These are phyloP conservation scores for Boletus subcaerulescens DNA, from an alignment of 768 basidiomycete genomes.

Conservation along the genomic window DNA sequence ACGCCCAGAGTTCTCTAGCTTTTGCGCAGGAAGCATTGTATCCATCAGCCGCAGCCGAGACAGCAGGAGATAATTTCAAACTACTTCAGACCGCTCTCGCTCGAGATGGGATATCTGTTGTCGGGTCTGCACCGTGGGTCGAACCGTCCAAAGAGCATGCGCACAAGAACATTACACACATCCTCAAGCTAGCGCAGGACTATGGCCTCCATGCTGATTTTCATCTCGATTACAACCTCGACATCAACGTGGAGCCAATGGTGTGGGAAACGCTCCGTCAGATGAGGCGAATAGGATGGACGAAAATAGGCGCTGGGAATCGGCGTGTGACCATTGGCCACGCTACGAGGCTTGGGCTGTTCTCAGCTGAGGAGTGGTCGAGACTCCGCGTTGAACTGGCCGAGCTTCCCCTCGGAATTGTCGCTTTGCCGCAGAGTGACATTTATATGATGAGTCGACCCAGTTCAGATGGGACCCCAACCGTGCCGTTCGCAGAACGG, in stretches of 20 bases:
- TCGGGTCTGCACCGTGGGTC: slow-evolving; percentile 67
- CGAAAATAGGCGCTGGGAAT: slow-evolving; percentile 27
- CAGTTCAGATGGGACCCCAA: slow-evolving; percentile 14
- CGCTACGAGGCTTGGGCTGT: slow-evolving; percentile 55
- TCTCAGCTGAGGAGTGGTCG: slow-evolving; percentile 46
- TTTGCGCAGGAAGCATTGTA: slow-evolving; percentile 65
- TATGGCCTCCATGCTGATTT: slow-evolving; percentile 51
- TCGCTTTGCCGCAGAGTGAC: slow-evolving; percentile 61
- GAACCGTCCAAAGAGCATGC: slow-evolving; percentile 49
- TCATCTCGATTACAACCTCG: slow-evolving; percentile 67
- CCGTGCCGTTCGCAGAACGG: slow-evolving; percentile 42
- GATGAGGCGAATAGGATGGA: slow-evolving; percentile 31
- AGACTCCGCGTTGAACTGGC: slow-evolving; percentile 35
- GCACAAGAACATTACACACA: slow-evolving; percentile 49
- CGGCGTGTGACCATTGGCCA: slow-evolving; percentile 54
- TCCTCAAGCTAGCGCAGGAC: slow-evolving; percentile 45
- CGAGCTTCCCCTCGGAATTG: slow-evolving; percentile 48
- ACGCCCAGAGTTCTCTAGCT: slow-evolving; percentile 31
- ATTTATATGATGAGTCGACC: slow-evolving; percentile 64
- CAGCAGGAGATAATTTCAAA: slow-evolving; percentile 43
- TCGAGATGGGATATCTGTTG: slow-evolving; percentile 42
- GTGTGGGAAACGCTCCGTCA: slow-evolving; percentile 52
- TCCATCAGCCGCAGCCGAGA: slow-evolving; percentile 28
- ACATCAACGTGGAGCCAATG: slow-evolving; percentile 48
- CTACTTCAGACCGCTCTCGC: slow-evolving; percentile 44